Percentiles rank a stretch among this genome's conserved stretches.
Evolutionary conservation across 306 rosid genomes (phyloP).

Genomic region (Sphenostylis stenocarpa): DNA sequence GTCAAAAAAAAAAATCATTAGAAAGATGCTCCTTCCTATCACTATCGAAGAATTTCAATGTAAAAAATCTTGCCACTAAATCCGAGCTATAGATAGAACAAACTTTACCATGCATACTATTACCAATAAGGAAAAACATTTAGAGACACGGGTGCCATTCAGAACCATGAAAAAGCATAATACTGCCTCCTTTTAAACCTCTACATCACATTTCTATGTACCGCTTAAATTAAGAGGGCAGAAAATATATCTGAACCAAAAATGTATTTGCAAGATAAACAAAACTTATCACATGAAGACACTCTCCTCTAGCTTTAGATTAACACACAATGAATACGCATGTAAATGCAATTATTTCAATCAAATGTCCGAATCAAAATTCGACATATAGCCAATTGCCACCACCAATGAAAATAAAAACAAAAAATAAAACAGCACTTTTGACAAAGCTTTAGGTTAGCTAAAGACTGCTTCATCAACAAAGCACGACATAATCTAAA

Average conservation of each 20-base stretch:
- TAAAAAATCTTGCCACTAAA: conserved; percentile 20
- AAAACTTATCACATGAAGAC: conserved; percentile 8
- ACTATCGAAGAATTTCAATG: conserved; percentile 16
- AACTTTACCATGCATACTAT: conserved; percentile 22
- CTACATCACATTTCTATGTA: conserved; percentile 4
- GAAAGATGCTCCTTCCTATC: conserved; percentile 21
- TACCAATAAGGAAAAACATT: neutral
- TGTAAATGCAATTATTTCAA: neutral
- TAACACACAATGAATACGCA: neutral
- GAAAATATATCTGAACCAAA: neutral
- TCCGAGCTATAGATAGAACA: neutral
- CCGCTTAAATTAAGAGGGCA: neutral
- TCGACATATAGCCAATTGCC: neutral
- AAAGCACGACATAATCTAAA: neutral
- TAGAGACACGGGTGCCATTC: neutral
- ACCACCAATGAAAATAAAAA: neutral
- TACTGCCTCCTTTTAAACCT: neutral
- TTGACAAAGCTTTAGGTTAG: neutral
- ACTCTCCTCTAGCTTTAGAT: neutral
- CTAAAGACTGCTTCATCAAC: neutral
- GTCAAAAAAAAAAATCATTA: conserved; percentile 8
- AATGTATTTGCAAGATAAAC: neutral
- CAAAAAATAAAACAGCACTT: neutral
- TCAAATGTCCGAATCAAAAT: neutral
- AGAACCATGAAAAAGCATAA: conserved; percentile 7